Evolutionary conservation across 2,329 filamentous ascomycete species (phyloP).

Genomic region (Hyphodiscus sp.): DNA sequence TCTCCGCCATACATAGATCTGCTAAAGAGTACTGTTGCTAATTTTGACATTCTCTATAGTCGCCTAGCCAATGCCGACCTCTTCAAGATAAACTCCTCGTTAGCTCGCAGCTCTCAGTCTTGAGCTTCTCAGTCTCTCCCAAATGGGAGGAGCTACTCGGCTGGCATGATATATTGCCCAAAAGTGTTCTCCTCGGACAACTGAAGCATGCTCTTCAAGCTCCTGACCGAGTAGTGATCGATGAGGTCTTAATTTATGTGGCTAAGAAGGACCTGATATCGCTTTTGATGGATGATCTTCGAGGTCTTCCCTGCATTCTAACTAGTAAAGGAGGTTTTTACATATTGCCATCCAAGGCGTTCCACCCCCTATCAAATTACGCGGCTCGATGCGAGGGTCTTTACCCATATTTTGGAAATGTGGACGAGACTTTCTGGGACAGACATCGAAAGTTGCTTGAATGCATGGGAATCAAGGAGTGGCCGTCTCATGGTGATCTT

Average conservation of each 20-base stretch:
- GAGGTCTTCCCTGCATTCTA: slow-evolving; percentile 11
- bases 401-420: slow-evolving; percentile 19
- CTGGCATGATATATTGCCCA: slow-evolving; percentile 14
- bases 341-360: slow-evolving; percentile 13
- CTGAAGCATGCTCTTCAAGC: slow-evolving; percentile 12
- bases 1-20: no score
- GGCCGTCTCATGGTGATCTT: slow-evolving; percentile 17
- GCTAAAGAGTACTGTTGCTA: no score
- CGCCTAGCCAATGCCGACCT: slow-evolving; percentile 16
- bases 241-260: slow-evolving; percentile 18
- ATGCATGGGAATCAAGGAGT: slow-evolving; percentile 15
- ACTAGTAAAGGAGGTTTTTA: slow-evolving; percentile 6
- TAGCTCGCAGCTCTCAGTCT: slow-evolving; percentile 13
- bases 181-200: slow-evolving; percentile 14
- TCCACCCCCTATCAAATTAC: slow-evolving; percentile 8
- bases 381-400: slow-evolving; percentile 12
- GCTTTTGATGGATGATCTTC: slow-evolving; percentile 6
- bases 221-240: slow-evolving; percentile 8
- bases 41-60: background rate
- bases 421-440: slow-evolving; percentile 19
- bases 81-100: slow-evolving; percentile 11
- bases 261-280: background rate
- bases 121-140: slow-evolving; percentile 4
- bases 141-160: slow-evolving; percentile 18
- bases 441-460: slow-evolving; percentile 14